These are phyloP conservation scores for Macrotyloma uniflorum DNA, from an alignment of 306 rosid genomes.

Conservation along the genomic window DNA sequence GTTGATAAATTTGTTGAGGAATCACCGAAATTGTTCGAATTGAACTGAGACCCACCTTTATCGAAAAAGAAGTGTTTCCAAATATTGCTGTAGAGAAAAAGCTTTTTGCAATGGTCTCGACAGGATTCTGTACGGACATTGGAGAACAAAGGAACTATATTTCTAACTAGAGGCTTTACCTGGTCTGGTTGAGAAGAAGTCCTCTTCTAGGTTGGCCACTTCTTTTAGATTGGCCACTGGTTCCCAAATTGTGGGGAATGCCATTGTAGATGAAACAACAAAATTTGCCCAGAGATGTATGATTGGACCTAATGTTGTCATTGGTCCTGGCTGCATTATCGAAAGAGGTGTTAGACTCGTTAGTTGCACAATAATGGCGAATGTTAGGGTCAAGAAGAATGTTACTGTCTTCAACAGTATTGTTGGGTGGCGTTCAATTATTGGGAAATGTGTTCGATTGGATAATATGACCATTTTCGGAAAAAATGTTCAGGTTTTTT, in stretches of 20 bases:
- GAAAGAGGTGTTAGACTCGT: conserved; percentile 96
- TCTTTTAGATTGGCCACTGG: conserved; percentile 80
- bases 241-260: conserved; percentile 84
- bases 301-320: conserved; percentile 97
- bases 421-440: no score
- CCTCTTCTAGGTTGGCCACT: no score
- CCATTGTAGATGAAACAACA: conserved; percentile 85
- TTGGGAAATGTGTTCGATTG: no score
- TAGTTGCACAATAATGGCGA: no score
- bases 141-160: conserved; percentile 97
- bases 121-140: no score
- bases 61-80: conserved; percentile 97
- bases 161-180: conserved; percentile 76
- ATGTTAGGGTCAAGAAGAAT: no score
- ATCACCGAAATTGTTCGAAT: conserved; percentile 87
- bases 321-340: conserved; percentile 86
- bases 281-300: conserved; percentile 91
- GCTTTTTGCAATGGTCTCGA: conserved; percentile 97
- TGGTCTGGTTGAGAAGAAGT: no score
- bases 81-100: conserved; percentile 75
- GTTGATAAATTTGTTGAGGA: conserved; percentile 94
- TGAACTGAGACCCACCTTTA: conserved; percentile 89
- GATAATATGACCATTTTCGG: no score
- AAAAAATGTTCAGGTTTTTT: no score
- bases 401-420: no score